Conservation (phyloP, 495 filamentous ascomycete genomes). For the Annulohypoxylon stygium region DNA sequence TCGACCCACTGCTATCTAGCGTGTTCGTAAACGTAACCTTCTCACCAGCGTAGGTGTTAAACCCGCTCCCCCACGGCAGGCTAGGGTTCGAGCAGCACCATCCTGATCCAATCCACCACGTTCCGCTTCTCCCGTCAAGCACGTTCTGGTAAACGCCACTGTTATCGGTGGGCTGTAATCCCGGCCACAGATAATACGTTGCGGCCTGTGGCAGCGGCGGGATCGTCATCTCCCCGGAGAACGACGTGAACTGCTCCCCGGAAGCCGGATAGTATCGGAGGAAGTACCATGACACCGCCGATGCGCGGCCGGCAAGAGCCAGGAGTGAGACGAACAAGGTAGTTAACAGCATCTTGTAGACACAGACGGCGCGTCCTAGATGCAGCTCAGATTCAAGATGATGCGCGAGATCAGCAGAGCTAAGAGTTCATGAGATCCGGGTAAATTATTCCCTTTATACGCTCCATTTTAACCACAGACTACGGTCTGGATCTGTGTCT, state of each 20-base stretch:
- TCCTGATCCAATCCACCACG: slow-evolving; percentile 60
- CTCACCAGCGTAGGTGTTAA: slow-evolving; percentile 53
- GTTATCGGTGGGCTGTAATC: slow-evolving; percentile 58
- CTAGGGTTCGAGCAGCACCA: slow-evolving; percentile 60
- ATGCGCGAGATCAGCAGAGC: neutral
- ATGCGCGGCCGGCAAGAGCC: slow-evolving; percentile 38
- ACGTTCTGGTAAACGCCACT: slow-evolving; percentile 60
- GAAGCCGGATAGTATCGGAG: slow-evolving; percentile 54
- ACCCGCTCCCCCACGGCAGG: slow-evolving; percentile 58
- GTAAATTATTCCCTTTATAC: slow-evolving; percentile 33
- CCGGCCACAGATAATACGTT: slow-evolving; percentile 60
- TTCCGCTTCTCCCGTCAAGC: slow-evolving; percentile 57
- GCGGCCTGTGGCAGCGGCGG: slow-evolving; percentile 54
- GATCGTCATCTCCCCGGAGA: slow-evolving; percentile 57
- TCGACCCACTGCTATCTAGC: slow-evolving; percentile 36
- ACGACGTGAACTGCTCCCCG: slow-evolving; percentile 52
- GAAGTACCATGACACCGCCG: slow-evolving; percentile 55
- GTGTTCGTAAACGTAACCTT: slow-evolving; percentile 50
- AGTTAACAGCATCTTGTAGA: slow-evolving; percentile 34
- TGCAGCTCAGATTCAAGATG: slow-evolving; percentile 3
- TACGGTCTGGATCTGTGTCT: slow-evolving; percentile 20
- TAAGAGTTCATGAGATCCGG: slow-evolving; percentile 10
- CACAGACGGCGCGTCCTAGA: neutral
- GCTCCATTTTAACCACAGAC: neutral
- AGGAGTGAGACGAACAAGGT: slow-evolving; percentile 35